These are phyloP conservation scores for Calocera cornea DNA, from an alignment of 768 basidiomycete genomes.

Conservation along the genomic window DNA sequence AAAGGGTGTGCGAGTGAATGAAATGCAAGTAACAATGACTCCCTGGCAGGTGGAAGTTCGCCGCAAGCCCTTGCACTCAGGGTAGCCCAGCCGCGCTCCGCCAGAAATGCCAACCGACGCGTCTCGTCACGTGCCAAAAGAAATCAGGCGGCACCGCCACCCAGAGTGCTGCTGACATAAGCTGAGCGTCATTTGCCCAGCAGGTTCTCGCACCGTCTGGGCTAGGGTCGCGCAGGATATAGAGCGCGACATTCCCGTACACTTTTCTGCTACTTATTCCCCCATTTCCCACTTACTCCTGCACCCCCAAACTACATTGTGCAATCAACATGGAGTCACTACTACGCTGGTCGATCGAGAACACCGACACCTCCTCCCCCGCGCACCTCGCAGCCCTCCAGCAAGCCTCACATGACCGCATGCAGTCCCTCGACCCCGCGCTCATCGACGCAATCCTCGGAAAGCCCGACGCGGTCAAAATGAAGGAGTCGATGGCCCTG, in stretches of 20 bases:
- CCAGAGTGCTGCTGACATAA: not conserved
- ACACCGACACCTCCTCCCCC: conserved; percentile 31
- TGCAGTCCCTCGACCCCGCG: conserved; percentile 57
- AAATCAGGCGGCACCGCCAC: not conserved
- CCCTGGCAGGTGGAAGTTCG: not conserved
- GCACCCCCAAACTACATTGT: not conserved
- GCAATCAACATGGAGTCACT: conserved; percentile 57
- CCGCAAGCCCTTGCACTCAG: no score
- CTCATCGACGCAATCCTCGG: conserved; percentile 78
- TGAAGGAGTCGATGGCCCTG: conserved; percentile 63
- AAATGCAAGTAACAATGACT: no score
- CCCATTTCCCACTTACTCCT: not conserved
- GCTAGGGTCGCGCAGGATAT: no score
- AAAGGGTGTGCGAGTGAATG: no score
- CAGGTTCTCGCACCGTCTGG: not conserved
- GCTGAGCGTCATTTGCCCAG: not conserved
- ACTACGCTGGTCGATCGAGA: conserved; percentile 69
- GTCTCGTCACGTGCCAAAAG: not conserved
- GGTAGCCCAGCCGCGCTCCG: no score
- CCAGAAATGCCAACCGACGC: not conserved
- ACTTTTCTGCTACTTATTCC: not conserved
- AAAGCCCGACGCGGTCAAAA: conserved; percentile 63
- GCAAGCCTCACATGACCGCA: conserved; percentile 23
- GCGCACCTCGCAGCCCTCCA: conserved; percentile 20
- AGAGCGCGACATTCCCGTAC: no score